Evolutionary conservation across 169 alveolate genomes (phyloP).

Genomic region (Plasmodium gallinaceum): DNA sequence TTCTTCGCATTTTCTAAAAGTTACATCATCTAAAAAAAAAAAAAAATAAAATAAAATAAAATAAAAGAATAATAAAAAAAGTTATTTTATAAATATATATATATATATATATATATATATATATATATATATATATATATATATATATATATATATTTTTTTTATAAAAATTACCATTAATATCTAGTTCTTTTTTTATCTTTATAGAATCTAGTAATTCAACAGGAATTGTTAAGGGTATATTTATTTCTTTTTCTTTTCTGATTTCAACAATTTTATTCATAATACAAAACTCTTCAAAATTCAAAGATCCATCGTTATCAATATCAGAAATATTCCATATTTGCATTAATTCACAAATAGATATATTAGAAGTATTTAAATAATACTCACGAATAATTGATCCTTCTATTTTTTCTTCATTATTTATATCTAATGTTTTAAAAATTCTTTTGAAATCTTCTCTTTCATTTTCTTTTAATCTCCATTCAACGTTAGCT

Average conservation of each 20-base stretch:
- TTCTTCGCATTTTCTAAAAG: slow-evolving; percentile 22
- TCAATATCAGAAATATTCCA: slow-evolving; percentile 68
- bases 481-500: slow-evolving; percentile 33
- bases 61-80: neutral
- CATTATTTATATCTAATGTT: slow-evolving; percentile 54
- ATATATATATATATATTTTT: slow-evolving; percentile 1
- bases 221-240: slow-evolving; percentile 33
- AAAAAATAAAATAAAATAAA: neutral
- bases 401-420: slow-evolving; percentile 51
- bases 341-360: slow-evolving; percentile 70
- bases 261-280: slow-evolving; percentile 65
- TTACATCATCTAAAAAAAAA: slow-evolving; percentile 18
- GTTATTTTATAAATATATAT: neutral
- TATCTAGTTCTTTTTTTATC: neutral
- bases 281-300: slow-evolving; percentile 64
- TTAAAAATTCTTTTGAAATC: slow-evolving; percentile 36
- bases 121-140: slow-evolving; percentile 16
- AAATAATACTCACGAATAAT: slow-evolving; percentile 60
- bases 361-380: slow-evolving; percentile 42
- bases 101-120: neutral
- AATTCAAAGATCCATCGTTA: slow-evolving; percentile 61
- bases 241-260: slow-evolving; percentile 43
- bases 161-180: neutral
- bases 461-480: slow-evolving; percentile 25
- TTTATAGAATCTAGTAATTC: slow-evolving; percentile 41